These are phyloP conservation scores for Zygnema circumcarinatum DNA, from an alignment of 139 green algal species.

Conservation along the genomic window DNA sequence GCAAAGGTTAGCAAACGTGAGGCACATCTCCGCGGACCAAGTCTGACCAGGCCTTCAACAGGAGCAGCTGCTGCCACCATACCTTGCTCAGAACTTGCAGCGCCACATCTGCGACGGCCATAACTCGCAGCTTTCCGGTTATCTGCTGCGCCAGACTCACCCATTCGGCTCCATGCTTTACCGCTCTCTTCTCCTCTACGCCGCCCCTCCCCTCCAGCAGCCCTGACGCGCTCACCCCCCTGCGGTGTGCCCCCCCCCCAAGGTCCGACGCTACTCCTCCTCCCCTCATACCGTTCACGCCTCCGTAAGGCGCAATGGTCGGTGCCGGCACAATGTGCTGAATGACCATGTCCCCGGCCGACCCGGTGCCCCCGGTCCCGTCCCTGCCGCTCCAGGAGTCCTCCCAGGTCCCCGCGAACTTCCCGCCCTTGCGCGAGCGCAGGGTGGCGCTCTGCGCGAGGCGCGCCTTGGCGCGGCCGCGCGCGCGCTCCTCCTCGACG, in stretches of 20 bases:
- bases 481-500: neutral
- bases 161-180: neutral
- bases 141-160: conserved; percentile 24
- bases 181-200: neutral
- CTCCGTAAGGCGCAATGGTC: neutral
- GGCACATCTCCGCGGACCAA: too few relatives aligned
- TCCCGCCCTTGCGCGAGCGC: neutral
- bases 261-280: too few relatives aligned
- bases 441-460: neutral
- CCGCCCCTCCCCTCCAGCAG: neutral
- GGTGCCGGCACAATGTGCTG: neutral
- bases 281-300: neutral
- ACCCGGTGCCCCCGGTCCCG: neutral
- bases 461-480: neutral
- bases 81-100: conserved; percentile 36
- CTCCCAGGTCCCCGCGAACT: neutral
- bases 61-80: too few relatives aligned
- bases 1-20: too few relatives aligned
- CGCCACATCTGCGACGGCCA: conserved; percentile 30
- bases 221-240: neutral
- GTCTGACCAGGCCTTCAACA: too few relatives aligned
- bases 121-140: conserved; percentile 1
- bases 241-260: neutral
- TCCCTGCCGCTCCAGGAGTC: neutral
- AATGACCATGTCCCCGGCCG: neutral